These are phyloP conservation scores for Melaleuca alternifolia DNA, from an alignment of 345 rosid genomes.

Conservation along the genomic window DNA sequence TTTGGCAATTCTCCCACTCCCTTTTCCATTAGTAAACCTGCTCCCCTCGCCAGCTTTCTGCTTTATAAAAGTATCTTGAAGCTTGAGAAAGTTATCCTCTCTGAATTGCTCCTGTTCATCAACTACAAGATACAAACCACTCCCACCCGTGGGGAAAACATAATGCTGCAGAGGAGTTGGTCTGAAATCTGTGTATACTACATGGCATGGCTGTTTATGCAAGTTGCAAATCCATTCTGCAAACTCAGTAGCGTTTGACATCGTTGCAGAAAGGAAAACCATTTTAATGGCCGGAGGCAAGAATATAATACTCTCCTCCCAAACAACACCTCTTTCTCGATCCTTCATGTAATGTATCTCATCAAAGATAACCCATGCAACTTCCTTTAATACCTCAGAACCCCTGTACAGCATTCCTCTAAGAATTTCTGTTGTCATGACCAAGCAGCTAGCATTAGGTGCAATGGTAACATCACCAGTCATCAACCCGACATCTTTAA, in stretches of 20 bases:
- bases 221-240: constrained; percentile 94
- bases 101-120: constrained; percentile 92
- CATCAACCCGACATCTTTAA: constrained; percentile 94
- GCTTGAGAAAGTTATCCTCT: constrained; percentile 88
- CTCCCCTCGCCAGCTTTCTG: constrained; percentile 47
- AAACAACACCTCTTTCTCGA: constrained; percentile 95
- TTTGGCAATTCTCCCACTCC: constrained; percentile 75
- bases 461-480: constrained; percentile 97
- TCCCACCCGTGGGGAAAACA: constrained; percentile 87
- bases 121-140: constrained; percentile 89
- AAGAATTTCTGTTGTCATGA: constrained; percentile 95
- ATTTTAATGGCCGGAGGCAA: constrained; percentile 94
- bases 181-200: constrained; percentile 91
- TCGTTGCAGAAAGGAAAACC: constrained; percentile 97
- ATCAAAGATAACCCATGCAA: constrained; percentile 96
- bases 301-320: constrained; percentile 98
- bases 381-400: constrained; percentile 92
- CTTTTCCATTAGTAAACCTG: constrained; percentile 55
- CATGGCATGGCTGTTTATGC: constrained; percentile 97
- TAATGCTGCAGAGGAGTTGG: constrained; percentile 99
- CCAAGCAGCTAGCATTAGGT: constrained; percentile 91
- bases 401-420: constrained; percentile 97
- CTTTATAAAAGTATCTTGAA: constrained; percentile 71
- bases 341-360: constrained; percentile 99
- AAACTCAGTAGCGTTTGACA: constrained; percentile 98